A percentile compares a stretch with the other conserved stretches of the same genome.
phyloP scores from a whole-genome alignment of 2,329 filamentous ascomycete genomes.

The Neopestalotiopsis sp. region DNA sequence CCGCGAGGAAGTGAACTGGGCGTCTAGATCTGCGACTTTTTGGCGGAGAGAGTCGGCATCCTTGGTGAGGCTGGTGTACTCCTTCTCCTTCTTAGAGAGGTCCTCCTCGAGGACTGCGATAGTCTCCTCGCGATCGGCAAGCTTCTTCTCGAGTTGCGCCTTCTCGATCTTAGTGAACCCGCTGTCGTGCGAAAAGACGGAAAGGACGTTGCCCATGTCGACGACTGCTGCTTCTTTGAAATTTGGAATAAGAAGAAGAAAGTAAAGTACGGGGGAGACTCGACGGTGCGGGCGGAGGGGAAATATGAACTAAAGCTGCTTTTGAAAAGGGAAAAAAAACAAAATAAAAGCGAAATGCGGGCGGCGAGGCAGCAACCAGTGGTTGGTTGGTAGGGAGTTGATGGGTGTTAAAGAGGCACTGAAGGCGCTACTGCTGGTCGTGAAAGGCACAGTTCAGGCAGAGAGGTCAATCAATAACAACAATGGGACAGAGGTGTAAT shows the following conservation, averaged over 20 bases:
- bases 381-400: background rate
- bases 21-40: slow-evolving; percentile 44
- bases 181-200: slow-evolving; percentile 43
- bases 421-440: background rate
- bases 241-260: background rate
- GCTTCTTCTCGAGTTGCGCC: slow-evolving; percentile 42
- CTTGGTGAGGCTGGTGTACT: slow-evolving; percentile 38
- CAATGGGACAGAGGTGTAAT: background rate
- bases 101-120: slow-evolving; percentile 40
- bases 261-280: background rate
- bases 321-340: too few relatives aligned
- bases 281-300: background rate
- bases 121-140: slow-evolving; percentile 44
- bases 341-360: background rate
- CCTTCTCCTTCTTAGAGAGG: slow-evolving; percentile 45
- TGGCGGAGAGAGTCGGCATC: slow-evolving; percentile 45
- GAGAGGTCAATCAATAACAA: background rate
- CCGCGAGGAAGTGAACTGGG: slow-evolving; percentile 35
- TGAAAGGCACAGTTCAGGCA: background rate
- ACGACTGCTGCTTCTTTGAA: background rate
- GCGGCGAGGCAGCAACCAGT: background rate
- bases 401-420: background rate
- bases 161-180: slow-evolving; percentile 39
- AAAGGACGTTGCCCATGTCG: slow-evolving; percentile 47
- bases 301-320: slow-evolving; percentile 5